A percentile compares a stretch with the other conserved stretches of the same genome.
These are phyloP conservation scores for Saprolegnia parasitica DNA, from an alignment of 352 stramenopile species.

Conservation along the genomic window DNA sequence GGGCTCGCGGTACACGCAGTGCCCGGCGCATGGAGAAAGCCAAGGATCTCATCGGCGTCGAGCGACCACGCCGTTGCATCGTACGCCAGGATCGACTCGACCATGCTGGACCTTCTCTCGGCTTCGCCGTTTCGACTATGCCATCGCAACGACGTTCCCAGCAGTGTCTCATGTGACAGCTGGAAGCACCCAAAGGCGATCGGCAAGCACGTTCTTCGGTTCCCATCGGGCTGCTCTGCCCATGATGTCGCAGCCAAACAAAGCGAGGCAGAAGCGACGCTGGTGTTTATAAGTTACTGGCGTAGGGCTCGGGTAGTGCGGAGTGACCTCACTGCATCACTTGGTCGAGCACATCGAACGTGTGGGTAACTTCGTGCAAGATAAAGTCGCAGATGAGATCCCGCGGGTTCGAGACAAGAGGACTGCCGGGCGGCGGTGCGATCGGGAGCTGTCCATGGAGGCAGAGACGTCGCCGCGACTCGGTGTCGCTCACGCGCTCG, in stretches of 20 bases:
- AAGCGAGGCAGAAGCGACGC: no score
- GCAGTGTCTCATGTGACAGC: no score
- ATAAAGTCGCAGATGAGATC: slow-evolving; percentile 6
- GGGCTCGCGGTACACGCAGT: not conserved
- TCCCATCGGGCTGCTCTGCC: no score
- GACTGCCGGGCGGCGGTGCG: slow-evolving; percentile 2
- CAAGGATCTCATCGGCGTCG: not conserved
- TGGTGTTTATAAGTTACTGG: not conserved
- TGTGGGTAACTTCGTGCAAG: slow-evolving; percentile 3
- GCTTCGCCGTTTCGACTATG: not conserved
- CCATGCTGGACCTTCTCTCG: not conserved
- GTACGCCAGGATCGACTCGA: no score
- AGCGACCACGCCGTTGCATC: no score
- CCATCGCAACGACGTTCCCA: not conserved
- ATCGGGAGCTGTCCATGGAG: not conserved
- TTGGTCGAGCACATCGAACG: not conserved
- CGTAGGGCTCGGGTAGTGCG: no score
- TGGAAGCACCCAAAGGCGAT: no score
- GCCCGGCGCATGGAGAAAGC: not conserved
- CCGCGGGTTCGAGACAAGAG: not conserved
- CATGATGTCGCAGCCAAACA: no score
- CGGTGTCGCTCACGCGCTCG: slow-evolving; percentile 6
- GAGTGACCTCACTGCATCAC: not conserved
- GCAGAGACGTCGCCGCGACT: not conserved
- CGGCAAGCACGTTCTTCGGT: no score